Base-by-base conservation (phyloP, 2,329 filamentous ascomycete genomes). In the Hymenoscyphus repandus region DNA sequence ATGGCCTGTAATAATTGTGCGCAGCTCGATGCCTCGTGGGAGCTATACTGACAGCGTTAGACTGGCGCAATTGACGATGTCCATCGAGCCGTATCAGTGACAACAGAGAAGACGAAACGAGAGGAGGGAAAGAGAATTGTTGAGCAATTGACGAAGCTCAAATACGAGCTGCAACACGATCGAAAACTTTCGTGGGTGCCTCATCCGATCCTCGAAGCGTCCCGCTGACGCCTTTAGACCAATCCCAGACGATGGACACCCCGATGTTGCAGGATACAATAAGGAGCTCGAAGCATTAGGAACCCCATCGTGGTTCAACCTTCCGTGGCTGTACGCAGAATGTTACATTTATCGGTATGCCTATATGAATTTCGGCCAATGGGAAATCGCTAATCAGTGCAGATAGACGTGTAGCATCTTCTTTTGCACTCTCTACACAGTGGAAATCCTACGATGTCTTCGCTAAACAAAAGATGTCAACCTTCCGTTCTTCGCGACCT, bases 381-480 rank as follows among this genome's bases (percentile, higher is more conserved):
- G 34, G 34, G 3, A 27, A 15, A 11, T 13, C 32, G 22, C 43
- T 53, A 53, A 52, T 42, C 40, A 52, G 48, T 38, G 43, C 68
- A 51, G 70, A 68, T 67, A 81, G 90, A 66, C 90, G 92, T 54
- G 81, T 97, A 52, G 84, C 80, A 68, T 86, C 86, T 18, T 80
- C 84, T 55, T 97, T 97, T 73, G 77, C 76, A 17, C 75, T 82
- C 15, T 91, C 88, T 15, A 78, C 77, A 50, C 79, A 91, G 69
- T 99, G 93, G 93, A 91, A 89, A 71, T 74, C 72, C 58, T 95
- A 97, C 70, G 92, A 97, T 69, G 78, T 95, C 56, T 97, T 96
- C 63, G 80, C 84, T 41, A 83, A 86, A 59, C 91, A 96, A 68
- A 97, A 97, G 74, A 87, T 90, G 69, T 83, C 83, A 46, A 95